Base-by-base conservation (phyloP, 495 filamentous ascomycete genomes). In the Lasiosphaeria hispida region DNA sequence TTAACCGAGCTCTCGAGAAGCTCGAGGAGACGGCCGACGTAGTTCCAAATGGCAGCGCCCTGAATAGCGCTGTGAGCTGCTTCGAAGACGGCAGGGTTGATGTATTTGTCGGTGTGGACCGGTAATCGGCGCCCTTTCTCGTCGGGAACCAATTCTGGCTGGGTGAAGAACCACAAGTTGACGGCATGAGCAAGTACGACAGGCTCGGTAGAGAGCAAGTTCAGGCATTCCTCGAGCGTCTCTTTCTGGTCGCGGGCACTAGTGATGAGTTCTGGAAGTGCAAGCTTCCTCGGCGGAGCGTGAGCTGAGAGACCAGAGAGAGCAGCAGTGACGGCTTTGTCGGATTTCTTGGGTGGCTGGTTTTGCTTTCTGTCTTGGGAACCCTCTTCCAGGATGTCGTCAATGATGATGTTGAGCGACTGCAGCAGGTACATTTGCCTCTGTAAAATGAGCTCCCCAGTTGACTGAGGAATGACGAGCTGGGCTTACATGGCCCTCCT, bases 61-160 rank as follows among this genome's bases (percentile, higher is more conserved):
- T 62, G 52, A 14, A 77, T 53, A n/a, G 62, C 34, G 18, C 49
- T 60, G 35, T 77, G 69, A 3, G 76, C 17, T 1, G 58, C 55
- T 19, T 77, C 70, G 7, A 78, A 65, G 3, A 74, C 14, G 4
- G 69, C 61, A 18, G 38, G 52, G 42, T 63, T 70, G 45, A 73
- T 70, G 30, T 67, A 70, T 13, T 64, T 68, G 64, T 73, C 62
- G 7, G 63, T 67, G 14, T 64, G 19, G 0, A 57, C 48, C 0
- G 70, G 69, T 7, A 73, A 19, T 8, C 1, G 23, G 10, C 62
- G 65, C 7, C 70, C 72, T 39, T 68, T 69, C 17, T 73, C 69
- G 49, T 77, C 74, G 14, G 60, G 40, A 11, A 77, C 50, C 1
- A 72, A 53, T 42, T 75, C 71, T 0, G 71, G 74, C 2, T 62